Evolutionary conservation across 441 rosid genomes (phyloP).

Genomic region (Macaranga tanarius): DNA sequence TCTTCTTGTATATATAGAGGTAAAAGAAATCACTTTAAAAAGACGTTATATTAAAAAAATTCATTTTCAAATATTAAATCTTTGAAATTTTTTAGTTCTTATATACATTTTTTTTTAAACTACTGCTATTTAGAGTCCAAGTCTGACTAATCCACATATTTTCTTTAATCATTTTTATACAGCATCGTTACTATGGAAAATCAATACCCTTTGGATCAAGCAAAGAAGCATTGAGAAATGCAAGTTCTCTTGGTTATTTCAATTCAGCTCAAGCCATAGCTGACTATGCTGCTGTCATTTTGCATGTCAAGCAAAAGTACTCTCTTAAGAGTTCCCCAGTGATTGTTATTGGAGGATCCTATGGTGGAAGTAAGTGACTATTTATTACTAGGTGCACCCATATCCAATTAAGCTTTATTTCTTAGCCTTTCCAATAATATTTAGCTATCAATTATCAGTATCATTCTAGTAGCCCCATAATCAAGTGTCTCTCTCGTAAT

Average conservation of each 20-base stretch:
- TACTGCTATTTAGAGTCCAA: no score
- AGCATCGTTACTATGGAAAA: slow-evolving; percentile 75
- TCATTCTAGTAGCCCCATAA: no score
- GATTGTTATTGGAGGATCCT: slow-evolving; percentile 73
- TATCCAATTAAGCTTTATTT: no score
- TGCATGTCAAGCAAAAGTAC: slow-evolving; percentile 43
- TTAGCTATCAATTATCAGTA: no score
- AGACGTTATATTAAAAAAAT: neutral
- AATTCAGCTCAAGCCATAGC: slow-evolving; percentile 71
- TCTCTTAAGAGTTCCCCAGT: slow-evolving; percentile 50
- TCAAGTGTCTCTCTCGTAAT: no score
- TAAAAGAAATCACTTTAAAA: slow-evolving; percentile 11
- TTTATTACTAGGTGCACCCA: no score
- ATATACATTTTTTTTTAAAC: no score
- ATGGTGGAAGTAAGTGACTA: slow-evolving; percentile 67
- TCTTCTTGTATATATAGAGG: slow-evolving; percentile 68
- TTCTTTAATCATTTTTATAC: slow-evolving; percentile 14
- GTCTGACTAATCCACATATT: no score
- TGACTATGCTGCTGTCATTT: slow-evolving; percentile 65
- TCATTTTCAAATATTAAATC: no score
- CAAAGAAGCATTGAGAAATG: slow-evolving; percentile 45
- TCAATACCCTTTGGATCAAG: slow-evolving; percentile 57
- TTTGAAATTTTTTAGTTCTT: no score
- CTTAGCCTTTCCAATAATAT: no score
- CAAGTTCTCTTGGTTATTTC: slow-evolving; percentile 57